Evolutionary conservation across 345 rosid genomes (phyloP).

Genomic region (Boechera divaricarpa): DNA sequence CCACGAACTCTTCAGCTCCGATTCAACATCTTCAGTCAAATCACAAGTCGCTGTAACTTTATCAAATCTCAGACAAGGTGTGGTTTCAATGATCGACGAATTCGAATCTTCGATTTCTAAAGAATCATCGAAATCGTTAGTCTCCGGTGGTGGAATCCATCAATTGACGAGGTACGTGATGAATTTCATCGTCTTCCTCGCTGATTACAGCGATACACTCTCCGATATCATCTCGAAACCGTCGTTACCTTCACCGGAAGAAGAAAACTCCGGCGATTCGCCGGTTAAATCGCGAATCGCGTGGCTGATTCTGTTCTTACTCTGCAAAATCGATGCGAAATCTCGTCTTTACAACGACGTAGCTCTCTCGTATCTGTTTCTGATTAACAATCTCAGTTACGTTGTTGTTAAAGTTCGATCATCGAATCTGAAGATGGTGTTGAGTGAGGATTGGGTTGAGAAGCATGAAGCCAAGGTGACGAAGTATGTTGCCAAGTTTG

Average conservation of each 20-base stretch:
- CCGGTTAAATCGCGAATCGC: conserved; percentile 52
- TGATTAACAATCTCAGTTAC: conserved; percentile 74
- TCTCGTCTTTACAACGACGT: conserved; percentile 63
- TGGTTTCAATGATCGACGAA: conserved; percentile 53
- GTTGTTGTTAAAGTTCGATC: conserved; percentile 60
- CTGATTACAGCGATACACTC: conserved; percentile 59
- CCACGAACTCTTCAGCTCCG: conserved; percentile 56
- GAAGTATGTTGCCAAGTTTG: conserved; percentile 61
- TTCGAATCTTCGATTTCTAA: conserved; percentile 68
- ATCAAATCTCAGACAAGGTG: conserved; percentile 55
- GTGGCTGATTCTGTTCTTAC: conserved; percentile 65
- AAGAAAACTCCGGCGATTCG: conserved; percentile 33
- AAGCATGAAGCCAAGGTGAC: conserved; percentile 59
- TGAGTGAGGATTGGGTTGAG: conserved; percentile 65
- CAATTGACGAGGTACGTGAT: conserved; percentile 69
- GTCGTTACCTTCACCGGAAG: conserved; percentile 47
- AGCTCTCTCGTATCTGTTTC: conserved; percentile 65
- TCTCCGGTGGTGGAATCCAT: conserved; percentile 73
- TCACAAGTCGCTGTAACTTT: conserved; percentile 52
- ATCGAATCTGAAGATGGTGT: conserved; percentile 52
- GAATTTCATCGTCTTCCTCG: conserved; percentile 66
- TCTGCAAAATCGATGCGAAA: conserved; percentile 71
- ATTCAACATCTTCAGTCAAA: conserved; percentile 51
- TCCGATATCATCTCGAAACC: conserved; percentile 54
- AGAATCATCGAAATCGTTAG: conserved; percentile 54